Conservation (phyloP, 2,329 filamentous ascomycete species). For the Arthroderma uncinatum region DNA sequence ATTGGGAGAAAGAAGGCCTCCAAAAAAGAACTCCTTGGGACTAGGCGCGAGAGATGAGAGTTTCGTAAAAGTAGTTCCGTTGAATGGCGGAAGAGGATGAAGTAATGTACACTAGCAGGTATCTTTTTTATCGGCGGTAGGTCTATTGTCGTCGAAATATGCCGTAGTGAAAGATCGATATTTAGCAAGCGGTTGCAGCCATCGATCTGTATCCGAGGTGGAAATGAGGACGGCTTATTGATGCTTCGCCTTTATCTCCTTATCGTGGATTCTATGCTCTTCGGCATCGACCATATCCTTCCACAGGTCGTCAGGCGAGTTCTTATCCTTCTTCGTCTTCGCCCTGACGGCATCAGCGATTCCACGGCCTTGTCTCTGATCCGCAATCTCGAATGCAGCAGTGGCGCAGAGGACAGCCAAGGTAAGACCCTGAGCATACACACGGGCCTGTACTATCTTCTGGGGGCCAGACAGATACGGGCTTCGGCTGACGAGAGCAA, state of each 20-base stretch:
- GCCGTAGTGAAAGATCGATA: not conserved
- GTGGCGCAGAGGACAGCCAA: slow-evolving; percentile 71
- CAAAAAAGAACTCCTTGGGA: not conserved
- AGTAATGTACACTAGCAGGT: not conserved
- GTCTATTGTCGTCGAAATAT: not conserved
- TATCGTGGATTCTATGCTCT: slow-evolving; percentile 34
- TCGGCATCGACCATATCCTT: slow-evolving; percentile 45
- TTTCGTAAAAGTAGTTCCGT: not conserved
- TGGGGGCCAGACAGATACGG: slow-evolving; percentile 62
- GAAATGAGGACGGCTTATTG: not conserved
- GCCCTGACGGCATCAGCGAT: slow-evolving; percentile 26
- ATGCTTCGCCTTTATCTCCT: slow-evolving; percentile 10
- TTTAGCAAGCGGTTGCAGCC: not conserved
- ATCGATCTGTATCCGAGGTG: not conserved
- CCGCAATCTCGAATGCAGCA: slow-evolving; percentile 69
- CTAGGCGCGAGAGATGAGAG: not conserved
- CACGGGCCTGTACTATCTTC: slow-evolving; percentile 87
- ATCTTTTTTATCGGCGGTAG: not conserved
- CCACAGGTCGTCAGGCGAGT: slow-evolving; percentile 87
- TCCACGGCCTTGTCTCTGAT: slow-evolving; percentile 59
- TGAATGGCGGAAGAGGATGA: not conserved
- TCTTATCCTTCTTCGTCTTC: slow-evolving; percentile 72
- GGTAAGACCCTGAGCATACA: slow-evolving; percentile 85
- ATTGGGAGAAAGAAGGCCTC: not conserved
- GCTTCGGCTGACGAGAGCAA: slow-evolving; percentile 66